Evolutionary conservation across 2,329 filamentous ascomycete species (phyloP).

Genomic region (Botrytis sinoallii): DNA sequence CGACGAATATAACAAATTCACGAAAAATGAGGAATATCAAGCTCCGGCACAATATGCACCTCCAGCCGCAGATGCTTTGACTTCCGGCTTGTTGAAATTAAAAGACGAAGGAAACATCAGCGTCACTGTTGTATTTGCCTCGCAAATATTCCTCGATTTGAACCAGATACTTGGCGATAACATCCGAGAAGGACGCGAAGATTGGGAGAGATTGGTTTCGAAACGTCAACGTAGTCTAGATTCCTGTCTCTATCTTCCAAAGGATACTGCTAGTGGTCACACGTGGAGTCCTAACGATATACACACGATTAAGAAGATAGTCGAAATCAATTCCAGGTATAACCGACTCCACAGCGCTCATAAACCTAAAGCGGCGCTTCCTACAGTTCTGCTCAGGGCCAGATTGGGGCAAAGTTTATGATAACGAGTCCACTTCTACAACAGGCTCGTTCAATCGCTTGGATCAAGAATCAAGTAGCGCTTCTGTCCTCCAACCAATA

Average conservation of each 20-base stretch:
- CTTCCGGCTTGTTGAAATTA: neutral
- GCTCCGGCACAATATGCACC: neutral
- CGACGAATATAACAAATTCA: no score
- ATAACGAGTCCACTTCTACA: neutral
- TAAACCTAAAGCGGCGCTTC: neutral
- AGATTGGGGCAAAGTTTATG: neutral
- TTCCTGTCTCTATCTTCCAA: neutral
- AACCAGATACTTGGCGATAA: neutral
- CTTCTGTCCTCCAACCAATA: neutral
- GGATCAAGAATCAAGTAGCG: neutral
- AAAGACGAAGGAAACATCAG: neutral
- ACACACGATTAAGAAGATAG: neutral
- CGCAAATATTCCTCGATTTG: conserved; percentile 4
- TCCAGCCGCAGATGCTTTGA: neutral
- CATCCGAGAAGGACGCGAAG: neutral
- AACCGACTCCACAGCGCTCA: neutral
- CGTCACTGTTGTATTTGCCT: neutral
- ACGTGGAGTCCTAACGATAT: neutral
- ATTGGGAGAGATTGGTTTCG: neutral
- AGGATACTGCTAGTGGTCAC: neutral
- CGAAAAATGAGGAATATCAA: neutral
- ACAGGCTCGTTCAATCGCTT: neutral
- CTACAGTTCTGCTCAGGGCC: neutral
- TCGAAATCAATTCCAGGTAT: neutral
- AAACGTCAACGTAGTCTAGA: neutral